Evolutionary conservation across 2,329 filamentous ascomycete species (phyloP).

Genomic region (Juglanconis juglandina): DNA sequence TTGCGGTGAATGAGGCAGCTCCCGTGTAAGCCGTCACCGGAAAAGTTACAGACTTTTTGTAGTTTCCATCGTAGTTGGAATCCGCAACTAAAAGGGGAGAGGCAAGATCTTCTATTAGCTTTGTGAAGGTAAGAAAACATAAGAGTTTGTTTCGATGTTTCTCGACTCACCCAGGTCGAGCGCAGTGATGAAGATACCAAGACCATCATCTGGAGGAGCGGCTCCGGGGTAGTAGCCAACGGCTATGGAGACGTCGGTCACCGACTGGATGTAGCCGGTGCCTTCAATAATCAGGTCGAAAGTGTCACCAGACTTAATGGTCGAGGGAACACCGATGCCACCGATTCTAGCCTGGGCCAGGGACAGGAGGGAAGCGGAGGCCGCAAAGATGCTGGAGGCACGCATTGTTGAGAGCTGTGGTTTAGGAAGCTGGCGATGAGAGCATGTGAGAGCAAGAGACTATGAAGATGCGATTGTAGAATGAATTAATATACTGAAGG

Average conservation of each 20-base stretch:
- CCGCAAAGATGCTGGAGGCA: conserved; percentile 13
- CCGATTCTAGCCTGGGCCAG: conserved; percentile 36
- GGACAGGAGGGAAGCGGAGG: conserved; percentile 22
- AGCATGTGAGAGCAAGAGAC: too few species aligned
- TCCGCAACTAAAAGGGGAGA: conserved; percentile 11
- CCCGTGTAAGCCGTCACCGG: conserved; percentile 22
- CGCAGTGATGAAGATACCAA: conserved; percentile 30
- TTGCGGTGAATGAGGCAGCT: conserved; percentile 24
- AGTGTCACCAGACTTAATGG: conserved; percentile 34
- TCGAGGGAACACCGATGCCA: conserved; percentile 39
- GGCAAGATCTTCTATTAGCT: neutral
- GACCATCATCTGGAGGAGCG: conserved; percentile 23
- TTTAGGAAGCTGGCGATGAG: neutral
- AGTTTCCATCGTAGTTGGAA: conserved; percentile 26
- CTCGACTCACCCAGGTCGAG: conserved; percentile 34
- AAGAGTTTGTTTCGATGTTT: neutral
- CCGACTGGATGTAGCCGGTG: conserved; percentile 41
- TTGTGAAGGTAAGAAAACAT: neutral
- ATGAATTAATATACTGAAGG: too few species aligned
- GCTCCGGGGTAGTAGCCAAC: conserved; percentile 33
- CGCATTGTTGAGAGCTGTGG: neutral
- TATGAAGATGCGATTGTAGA: too few species aligned
- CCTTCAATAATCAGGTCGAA: conserved; percentile 37
- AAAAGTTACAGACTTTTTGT: conserved; percentile 26
- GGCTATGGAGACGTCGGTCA: conserved; percentile 41